Conservation (phyloP, 768 basidiomycete genomes). For the Tylopilus vinaceipallidus region DNA sequence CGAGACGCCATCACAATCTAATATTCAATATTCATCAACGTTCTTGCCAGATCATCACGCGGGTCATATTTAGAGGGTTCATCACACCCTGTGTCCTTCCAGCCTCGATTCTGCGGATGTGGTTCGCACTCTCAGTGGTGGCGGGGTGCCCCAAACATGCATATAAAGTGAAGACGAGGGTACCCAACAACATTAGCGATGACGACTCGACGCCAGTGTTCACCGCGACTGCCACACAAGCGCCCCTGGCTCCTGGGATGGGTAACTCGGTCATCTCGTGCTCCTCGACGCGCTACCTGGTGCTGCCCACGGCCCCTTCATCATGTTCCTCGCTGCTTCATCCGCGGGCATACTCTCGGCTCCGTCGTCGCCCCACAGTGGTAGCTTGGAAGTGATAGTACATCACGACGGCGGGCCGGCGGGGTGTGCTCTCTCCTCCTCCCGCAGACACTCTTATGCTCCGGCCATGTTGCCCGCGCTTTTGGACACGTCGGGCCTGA, state of each 20-base stretch:
- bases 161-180: conserved; percentile 12
- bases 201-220: not conserved
- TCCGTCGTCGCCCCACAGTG: conserved; percentile 22
- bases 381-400: conserved; percentile 13
- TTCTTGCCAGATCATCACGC: conserved; percentile 30
- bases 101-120: conserved; percentile 12
- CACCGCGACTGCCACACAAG: not conserved
- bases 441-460: conserved; percentile 10
- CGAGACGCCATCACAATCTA: too few relatives aligned
- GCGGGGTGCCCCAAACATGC: conserved; percentile 10
- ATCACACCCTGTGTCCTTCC: conserved; percentile 8
- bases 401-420: not conserved
- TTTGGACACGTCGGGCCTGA: conserved; percentile 24
- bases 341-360: conserved; percentile 23
- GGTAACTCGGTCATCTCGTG: conserved; percentile 20
- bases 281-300: conserved; percentile 32
- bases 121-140: conserved; percentile 2
- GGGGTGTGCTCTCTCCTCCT: not conserved
- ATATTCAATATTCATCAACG: too few relatives aligned
- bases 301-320: conserved; percentile 25
- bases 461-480: conserved; percentile 16
- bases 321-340: conserved; percentile 25
- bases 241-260: not conserved
- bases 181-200: not conserved
- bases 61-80: conserved; percentile 22